These are phyloP conservation scores for Blastobotrys capitulatus DNA, from an alignment of 1,139 yeast genomes.

Conservation along the genomic window DNA sequence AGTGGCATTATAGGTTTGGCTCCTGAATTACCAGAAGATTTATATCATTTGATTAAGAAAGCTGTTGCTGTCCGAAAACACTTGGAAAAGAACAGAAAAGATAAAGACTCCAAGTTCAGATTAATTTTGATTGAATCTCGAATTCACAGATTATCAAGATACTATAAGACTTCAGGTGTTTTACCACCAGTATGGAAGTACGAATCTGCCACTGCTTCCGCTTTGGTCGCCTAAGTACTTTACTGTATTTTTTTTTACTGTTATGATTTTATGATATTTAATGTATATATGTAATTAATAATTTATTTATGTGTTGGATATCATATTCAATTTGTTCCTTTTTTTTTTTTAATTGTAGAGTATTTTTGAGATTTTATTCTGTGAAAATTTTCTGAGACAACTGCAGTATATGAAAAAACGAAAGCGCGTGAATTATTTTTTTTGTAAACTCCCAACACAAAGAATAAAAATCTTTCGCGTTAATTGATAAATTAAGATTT, in stretches of 20 bases:
- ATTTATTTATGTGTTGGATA: not conserved
- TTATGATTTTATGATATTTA: not conserved
- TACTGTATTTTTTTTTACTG: not conserved
- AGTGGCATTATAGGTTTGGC: slow-evolving; percentile 66
- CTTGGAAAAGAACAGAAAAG: slow-evolving; percentile 99
- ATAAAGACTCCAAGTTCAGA: slow-evolving; percentile 99
- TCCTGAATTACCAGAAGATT: slow-evolving; percentile 99
- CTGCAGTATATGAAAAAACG: no score
- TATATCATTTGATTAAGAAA: slow-evolving; percentile 98
- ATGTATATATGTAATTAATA: not conserved
- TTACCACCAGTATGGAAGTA: slow-evolving; percentile 99
- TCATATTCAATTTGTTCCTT: not conserved
- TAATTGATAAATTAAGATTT: no score
- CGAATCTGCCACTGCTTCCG: slow-evolving; percentile 99
- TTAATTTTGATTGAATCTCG: slow-evolving; percentile 99
- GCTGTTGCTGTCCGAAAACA: slow-evolving; percentile 99
- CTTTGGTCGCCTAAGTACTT: slow-evolving; percentile 81
- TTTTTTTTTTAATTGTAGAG: not conserved
- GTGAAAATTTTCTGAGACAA: no score
- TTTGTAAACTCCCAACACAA: no score
- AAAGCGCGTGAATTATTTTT: no score
- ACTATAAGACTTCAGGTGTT: slow-evolving; percentile 99
- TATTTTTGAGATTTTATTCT: no score
- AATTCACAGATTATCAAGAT: slow-evolving; percentile 99
- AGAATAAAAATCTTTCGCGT: no score